Evolutionary conservation across 1,284 basidiomycete species (phyloP).

Genomic region (Albatrellus sp.): DNA sequence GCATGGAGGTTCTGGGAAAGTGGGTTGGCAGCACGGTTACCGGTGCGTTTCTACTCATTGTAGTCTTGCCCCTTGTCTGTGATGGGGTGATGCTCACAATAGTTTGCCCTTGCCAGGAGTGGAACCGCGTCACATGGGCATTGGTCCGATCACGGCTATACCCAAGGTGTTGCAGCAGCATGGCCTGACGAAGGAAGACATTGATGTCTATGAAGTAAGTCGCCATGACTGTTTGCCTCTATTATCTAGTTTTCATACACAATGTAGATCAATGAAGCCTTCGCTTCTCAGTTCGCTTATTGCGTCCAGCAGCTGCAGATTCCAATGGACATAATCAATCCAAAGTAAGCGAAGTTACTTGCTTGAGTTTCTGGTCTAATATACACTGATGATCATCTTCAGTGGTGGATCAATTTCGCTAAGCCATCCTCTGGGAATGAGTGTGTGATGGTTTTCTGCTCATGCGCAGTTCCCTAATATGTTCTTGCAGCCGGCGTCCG

Average conservation of each 20-base stretch:
- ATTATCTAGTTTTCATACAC: background rate
- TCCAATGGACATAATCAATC: slow-evolving; percentile 78
- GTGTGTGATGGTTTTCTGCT: slow-evolving; percentile 27
- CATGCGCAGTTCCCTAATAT: background rate
- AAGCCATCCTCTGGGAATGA: slow-evolving; percentile 72
- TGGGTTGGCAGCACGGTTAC: slow-evolving; percentile 76
- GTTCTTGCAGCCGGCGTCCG: slow-evolving; percentile 54
- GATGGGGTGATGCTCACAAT: background rate
- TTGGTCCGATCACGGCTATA: slow-evolving; percentile 78
- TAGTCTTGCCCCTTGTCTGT: background rate
- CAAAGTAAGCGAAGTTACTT: slow-evolving; percentile 39
- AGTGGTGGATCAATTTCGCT: slow-evolving; percentile 85
- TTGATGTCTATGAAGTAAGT: slow-evolving; percentile 79
- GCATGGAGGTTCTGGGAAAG: slow-evolving; percentile 82
- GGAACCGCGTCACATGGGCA: slow-evolving; percentile 78
- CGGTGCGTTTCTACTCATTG: slow-evolving; percentile 38
- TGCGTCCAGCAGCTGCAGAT: slow-evolving; percentile 73
- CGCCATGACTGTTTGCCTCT: background rate
- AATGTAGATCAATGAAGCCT: slow-evolving; percentile 70
- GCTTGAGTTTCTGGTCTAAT: background rate
- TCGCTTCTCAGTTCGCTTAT: slow-evolving; percentile 70
- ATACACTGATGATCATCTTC: background rate
- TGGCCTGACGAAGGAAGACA: slow-evolving; percentile 71
- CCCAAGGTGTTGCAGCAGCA: slow-evolving; percentile 65
- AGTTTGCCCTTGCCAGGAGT: slow-evolving; percentile 43